Conservation (phyloP, 2,329 filamentous ascomycete genomes). For the Monosporascus cannonballus region DNA sequence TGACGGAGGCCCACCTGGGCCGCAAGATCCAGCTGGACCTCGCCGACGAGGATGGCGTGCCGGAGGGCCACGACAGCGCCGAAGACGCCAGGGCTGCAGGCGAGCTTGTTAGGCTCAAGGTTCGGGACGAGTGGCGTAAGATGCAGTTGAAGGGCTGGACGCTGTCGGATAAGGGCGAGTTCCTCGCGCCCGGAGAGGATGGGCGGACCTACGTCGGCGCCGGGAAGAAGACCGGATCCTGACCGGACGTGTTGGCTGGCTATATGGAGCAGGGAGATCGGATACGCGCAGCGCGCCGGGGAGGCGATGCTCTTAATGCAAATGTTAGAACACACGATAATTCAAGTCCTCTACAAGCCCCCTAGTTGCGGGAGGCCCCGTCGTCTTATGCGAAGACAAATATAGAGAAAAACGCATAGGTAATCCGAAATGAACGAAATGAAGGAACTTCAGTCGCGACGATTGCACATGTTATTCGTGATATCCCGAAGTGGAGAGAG, state of each 20-base stretch:
- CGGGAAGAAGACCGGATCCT: constrained; percentile 11
- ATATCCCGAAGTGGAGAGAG: neutral
- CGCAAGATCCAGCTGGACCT: constrained; percentile 71
- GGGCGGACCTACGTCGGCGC: constrained; percentile 15
- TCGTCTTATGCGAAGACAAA: too few relatives aligned
- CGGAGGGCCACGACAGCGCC: constrained; percentile 77
- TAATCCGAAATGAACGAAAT: neutral
- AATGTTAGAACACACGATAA: too few relatives aligned
- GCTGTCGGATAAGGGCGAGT: constrained; percentile 40
- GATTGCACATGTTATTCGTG: neutral
- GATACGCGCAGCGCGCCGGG: too few relatives aligned
- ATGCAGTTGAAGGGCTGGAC: constrained; percentile 65
- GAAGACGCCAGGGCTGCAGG: constrained; percentile 89
- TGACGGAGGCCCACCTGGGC: constrained; percentile 65
- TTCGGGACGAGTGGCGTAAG: constrained; percentile 63
- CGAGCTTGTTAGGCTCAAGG: constrained; percentile 69
- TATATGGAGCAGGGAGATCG: too few relatives aligned
- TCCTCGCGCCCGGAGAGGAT: constrained; percentile 32
- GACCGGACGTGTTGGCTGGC: too few relatives aligned
- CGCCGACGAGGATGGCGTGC: constrained; percentile 32
- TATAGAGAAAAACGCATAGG: neutral
- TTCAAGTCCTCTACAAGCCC: too few relatives aligned
- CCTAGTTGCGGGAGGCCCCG: too few relatives aligned
- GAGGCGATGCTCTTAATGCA: too few relatives aligned
- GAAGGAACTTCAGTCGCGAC: neutral